Conservation (phyloP, 2,329 filamentous ascomycete species). For the Penicillium sp. region DNA sequence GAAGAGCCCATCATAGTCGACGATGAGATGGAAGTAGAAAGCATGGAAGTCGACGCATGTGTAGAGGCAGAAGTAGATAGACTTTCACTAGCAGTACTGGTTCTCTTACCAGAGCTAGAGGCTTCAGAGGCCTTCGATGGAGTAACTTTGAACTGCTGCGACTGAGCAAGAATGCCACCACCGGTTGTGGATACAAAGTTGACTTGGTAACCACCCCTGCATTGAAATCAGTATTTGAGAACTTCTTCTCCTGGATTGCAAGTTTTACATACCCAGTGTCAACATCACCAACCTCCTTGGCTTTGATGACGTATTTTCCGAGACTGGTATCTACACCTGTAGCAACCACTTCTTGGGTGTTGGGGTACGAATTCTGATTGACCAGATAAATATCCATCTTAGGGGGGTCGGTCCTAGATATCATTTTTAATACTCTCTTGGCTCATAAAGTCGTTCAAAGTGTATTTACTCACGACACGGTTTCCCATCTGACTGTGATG, state of each 20-base stretch:
- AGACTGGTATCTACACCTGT: constrained; percentile 36
- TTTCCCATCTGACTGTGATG: constrained; percentile 41
- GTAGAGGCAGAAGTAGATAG: constrained; percentile 16
- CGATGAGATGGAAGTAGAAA: constrained; percentile 16
- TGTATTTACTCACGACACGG: constrained; percentile 31
- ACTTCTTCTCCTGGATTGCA: neutral
- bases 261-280: constrained; percentile 24
- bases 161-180: constrained; percentile 46
- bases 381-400: constrained; percentile 45
- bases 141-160: constrained; percentile 34
- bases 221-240: constrained; percentile 2
- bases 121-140: constrained; percentile 18
- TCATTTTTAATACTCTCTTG: neutral
- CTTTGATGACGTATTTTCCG: constrained; percentile 37
- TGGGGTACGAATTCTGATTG: constrained; percentile 39
- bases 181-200: constrained; percentile 41
- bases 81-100: constrained; percentile 27
- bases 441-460: neutral
- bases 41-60: constrained; percentile 13
- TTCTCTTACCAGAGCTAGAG: constrained; percentile 26
- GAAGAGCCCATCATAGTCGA: constrained; percentile 16
- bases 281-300: constrained; percentile 21
- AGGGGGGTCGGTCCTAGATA: constrained; percentile 39
- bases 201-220: constrained; percentile 42
- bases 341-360: constrained; percentile 30